Evolutionary conservation across 176 grass and related monocot species (phyloP), one percentile per base, ranked within the genome.

Genomic region (Avena eriantha): DNA sequence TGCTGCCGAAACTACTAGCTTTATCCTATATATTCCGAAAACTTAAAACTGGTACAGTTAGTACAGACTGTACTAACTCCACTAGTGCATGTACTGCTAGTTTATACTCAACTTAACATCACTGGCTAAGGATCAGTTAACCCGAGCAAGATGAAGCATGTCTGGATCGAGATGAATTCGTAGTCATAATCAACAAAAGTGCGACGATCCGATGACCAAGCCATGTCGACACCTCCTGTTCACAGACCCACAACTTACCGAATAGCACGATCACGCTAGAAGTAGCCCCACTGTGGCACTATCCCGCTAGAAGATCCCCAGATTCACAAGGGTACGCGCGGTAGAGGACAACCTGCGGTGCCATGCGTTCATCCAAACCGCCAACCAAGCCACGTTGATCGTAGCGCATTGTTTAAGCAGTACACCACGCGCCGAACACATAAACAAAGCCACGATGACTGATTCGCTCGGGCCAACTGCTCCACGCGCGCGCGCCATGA

Each of bases 401-500:
- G 2, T 51, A 23, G 4, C 4, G 0, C 4, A 5, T 60, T 85
- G 73, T 87, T 64, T 41, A 41, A 41, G 36, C 7, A 72, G 33
- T 24, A 19, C 9, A 11, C 21, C 5, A 19, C 46, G 60, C 26
- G 14, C 26, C 29, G 19, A 29, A 36, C 45, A 45, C 19, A n/a
- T 51, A 4, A 14, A 53, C 34, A 66, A 71, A 65, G n/a, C n/a
- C n/a, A n/a, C n/a, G n/a, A n/a, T n/a, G 48, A 21, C 49, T 5
- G 19, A 19, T 8, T 7, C 43, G 41, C 41, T 16, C 22, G 23
- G 43, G 26, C 87, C 74, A 88, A 84, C 87, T 11, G 77, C 81
- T 89, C 63, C 86, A 68, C 81, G 7, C 31, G 74, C 86, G 56
- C 81, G 7, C 31, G 74, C 82, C 74, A 84, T 88, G 81, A 84